phyloP scores from a whole-genome alignment of 2,329 filamentous ascomycete species.

The Boeremia exigua region DNA sequence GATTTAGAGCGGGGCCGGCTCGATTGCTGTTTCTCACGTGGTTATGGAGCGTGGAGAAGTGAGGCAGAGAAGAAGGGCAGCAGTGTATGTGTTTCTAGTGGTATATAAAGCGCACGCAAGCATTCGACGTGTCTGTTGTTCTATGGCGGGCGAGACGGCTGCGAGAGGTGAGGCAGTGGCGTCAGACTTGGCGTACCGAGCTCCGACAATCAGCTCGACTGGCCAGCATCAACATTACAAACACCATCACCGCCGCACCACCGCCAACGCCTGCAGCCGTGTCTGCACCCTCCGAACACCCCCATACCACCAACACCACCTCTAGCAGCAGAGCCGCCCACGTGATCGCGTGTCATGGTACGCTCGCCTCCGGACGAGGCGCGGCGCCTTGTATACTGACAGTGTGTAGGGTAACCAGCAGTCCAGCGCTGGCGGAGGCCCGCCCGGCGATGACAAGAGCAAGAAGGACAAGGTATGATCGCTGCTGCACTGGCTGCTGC shows the following conservation, averaged over 20 bases:
- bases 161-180: slow-evolving; percentile 32
- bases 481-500: background rate
- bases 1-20: slow-evolving; percentile 20
- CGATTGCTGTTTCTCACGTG: slow-evolving; percentile 12
- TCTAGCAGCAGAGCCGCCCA: slow-evolving; percentile 1
- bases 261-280: slow-evolving; percentile 24
- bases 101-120: slow-evolving; percentile 13
- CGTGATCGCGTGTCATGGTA: slow-evolving; percentile 43
- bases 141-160: slow-evolving; percentile 40
- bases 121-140: slow-evolving; percentile 43
- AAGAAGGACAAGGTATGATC: slow-evolving; percentile 76
- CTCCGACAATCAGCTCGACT: slow-evolving; percentile 31
- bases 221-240: slow-evolving; percentile 42
- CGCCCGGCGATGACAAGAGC: slow-evolving; percentile 74
- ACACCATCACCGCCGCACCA: slow-evolving; percentile 31
- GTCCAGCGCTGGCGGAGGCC: slow-evolving; percentile 79
- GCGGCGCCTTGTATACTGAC: slow-evolving; percentile 46
- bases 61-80: background rate
- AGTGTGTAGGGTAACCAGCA: slow-evolving; percentile 75
- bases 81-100: slow-evolving; percentile 5
- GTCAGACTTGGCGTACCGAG: slow-evolving; percentile 27
- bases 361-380: slow-evolving; percentile 27
- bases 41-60: background rate
- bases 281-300: slow-evolving; percentile 8
- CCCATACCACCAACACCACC: background rate